A percentile compares a stretch with the other conserved stretches of the same genome.
These are phyloP conservation scores for Vaccinium macrocarpon DNA, from an alignment of 148 eudicot species.

Conservation along the genomic window DNA sequence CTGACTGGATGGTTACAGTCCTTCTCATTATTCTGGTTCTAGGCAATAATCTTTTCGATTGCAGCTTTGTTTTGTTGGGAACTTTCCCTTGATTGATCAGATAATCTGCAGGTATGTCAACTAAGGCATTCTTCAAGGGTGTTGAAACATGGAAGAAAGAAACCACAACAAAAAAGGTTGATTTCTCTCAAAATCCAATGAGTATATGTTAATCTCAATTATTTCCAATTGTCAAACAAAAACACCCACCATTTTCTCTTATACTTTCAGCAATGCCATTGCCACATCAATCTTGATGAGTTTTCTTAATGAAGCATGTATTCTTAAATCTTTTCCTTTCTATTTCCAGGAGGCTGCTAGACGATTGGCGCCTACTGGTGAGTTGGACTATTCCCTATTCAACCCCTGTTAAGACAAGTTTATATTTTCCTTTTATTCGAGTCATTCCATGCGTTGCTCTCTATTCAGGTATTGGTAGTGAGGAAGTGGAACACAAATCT, in stretches of 20 bases:
- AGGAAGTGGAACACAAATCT: constrained; percentile 57
- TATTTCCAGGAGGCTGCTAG: constrained; percentile 66
- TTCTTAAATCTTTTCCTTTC: constrained; percentile 11
- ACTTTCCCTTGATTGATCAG: background rate
- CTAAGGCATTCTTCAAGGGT: constrained; percentile 65
- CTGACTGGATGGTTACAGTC: constrained; percentile 96
- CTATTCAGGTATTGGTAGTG: constrained; percentile 42
- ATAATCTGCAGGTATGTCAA: constrained; percentile 60
- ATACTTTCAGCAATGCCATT: background rate
- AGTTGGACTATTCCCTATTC: constrained; percentile 21
- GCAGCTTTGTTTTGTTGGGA: background rate
- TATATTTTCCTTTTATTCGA: background rate
- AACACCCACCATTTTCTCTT: background rate
- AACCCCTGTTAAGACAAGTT: background rate
- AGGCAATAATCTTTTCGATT: constrained; percentile 36
- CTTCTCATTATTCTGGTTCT: constrained; percentile 69
- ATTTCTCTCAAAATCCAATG: background rate
- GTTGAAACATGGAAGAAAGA: constrained; percentile 86
- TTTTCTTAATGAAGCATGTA: background rate
- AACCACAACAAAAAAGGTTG: constrained; percentile 62
- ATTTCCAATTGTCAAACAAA: background rate
- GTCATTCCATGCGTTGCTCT: background rate
- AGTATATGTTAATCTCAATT: background rate
- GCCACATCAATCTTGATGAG: background rate
- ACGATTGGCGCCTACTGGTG: constrained; percentile 49